These are phyloP conservation scores for Acmispon strigosus DNA, from an alignment of 306 rosid species.

Conservation along the genomic window DNA sequence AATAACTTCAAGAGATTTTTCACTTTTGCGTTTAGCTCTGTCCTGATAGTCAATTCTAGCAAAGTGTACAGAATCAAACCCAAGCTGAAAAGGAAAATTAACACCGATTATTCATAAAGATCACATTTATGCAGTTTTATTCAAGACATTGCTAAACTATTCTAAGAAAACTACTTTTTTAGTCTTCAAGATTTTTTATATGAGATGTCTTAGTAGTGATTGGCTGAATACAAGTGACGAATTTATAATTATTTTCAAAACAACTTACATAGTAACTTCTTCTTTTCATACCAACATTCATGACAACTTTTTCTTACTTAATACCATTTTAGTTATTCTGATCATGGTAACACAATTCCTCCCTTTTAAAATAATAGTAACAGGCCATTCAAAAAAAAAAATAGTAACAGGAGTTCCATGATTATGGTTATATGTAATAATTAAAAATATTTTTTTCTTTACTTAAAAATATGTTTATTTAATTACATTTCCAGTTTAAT, in stretches of 20 bases:
- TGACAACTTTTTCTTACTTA: no score
- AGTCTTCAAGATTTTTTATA: no score
- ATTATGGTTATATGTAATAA: no score
- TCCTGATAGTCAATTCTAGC: conserved; percentile 92
- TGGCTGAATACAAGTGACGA: no score
- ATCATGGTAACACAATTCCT: neutral
- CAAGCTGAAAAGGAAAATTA: conserved; percentile 45
- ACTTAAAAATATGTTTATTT: no score
- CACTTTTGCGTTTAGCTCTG: conserved; percentile 58
- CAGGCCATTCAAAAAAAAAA: neutral
- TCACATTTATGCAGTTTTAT: neutral
- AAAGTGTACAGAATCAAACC: conserved; percentile 90
- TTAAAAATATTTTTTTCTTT: no score
- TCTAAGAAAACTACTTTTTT: neutral
- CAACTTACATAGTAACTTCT: no score
- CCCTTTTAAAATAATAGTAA: neutral
- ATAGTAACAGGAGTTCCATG: neutral
- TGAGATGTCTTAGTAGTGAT: no score
- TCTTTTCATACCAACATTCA: no score
- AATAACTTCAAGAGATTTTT: conserved; percentile 83
- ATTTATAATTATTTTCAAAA: no score
- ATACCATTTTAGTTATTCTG: no score
- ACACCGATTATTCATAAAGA: neutral
- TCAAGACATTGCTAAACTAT: neutral
- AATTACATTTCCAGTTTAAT: no score